Evolutionary conservation across 805 yeast species (phyloP).

Genomic region (Scheffersomyces stipitis): DNA sequence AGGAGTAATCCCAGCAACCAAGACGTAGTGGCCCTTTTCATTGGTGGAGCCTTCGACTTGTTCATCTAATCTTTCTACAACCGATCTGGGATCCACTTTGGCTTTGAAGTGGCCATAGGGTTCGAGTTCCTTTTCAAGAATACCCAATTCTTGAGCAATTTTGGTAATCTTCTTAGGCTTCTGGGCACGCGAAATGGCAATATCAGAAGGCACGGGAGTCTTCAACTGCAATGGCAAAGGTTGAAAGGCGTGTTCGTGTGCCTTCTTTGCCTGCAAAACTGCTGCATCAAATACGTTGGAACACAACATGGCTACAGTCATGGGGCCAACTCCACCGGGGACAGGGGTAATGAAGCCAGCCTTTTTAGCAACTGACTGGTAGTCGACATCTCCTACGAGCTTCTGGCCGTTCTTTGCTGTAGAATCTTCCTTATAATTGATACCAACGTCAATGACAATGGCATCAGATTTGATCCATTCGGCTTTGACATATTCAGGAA

Average conservation of each 20-base stretch:
- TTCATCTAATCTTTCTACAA: slow-evolving; percentile 48
- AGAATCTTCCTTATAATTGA: slow-evolving; percentile 79
- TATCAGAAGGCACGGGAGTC: slow-evolving; percentile 85
- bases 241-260: slow-evolving; percentile 47
- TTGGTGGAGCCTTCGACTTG: slow-evolving; percentile 63
- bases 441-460: slow-evolving; percentile 92
- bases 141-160: slow-evolving; percentile 82
- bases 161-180: slow-evolving; percentile 76
- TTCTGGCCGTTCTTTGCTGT: slow-evolving; percentile 74
- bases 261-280: slow-evolving; percentile 49
- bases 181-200: slow-evolving; percentile 86
- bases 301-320: slow-evolving; percentile 96
- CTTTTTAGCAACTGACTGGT: slow-evolving; percentile 56
- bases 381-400: slow-evolving; percentile 96
- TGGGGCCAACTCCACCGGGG: slow-evolving; percentile 99
- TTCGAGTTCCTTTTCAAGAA: slow-evolving; percentile 76
- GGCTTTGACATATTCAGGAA: slow-evolving; percentile 79
- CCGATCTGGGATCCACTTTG: slow-evolving; percentile 59
- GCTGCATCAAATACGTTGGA: slow-evolving; percentile 84
- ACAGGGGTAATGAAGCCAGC: slow-evolving; percentile 88
- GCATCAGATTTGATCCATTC: slow-evolving; percentile 86
- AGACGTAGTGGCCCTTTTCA: slow-evolving; percentile 79
- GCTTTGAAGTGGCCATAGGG: slow-evolving; percentile 89
- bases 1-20: slow-evolving; percentile 97
- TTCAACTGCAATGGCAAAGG: slow-evolving; percentile 54